phyloP scores from a whole-genome alignment of 208 protist genomes.

The Crithidia brevicula region DNA sequence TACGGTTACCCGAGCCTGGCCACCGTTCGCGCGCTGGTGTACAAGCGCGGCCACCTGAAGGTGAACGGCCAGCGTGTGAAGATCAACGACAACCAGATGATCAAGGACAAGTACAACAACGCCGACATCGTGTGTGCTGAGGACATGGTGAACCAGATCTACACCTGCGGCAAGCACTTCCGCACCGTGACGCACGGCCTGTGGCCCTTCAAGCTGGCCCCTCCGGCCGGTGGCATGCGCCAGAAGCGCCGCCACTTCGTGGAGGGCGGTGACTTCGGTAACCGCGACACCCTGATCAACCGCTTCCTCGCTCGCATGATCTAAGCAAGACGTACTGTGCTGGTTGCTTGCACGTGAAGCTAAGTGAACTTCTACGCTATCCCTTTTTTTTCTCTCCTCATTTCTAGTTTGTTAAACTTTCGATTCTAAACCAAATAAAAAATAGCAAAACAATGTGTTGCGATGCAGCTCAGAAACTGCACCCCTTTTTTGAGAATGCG shows the following conservation, averaged over 20 bases:
- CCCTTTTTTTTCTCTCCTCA: conserved; percentile 9
- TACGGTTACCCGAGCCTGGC: conserved; percentile 99
- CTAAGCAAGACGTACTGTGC: conserved; percentile 54
- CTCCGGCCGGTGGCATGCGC: conserved; percentile 96
- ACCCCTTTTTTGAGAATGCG: neutral
- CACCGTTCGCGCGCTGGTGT: conserved; percentile 97
- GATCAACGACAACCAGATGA: conserved; percentile 96
- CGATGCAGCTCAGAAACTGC: too few species aligned
- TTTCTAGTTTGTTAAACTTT: neutral
- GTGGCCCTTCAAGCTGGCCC: conserved; percentile 99
- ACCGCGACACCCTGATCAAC: conserved; percentile 99
- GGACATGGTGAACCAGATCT: conserved; percentile 99
- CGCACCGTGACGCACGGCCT: conserved; percentile 97
- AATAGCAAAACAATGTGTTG: too few species aligned
- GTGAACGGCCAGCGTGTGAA: conserved; percentile 98
- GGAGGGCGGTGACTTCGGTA: conserved; percentile 99
- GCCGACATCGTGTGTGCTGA: conserved; percentile 98
- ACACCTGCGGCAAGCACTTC: conserved; percentile 99
- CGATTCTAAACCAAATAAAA: neutral
- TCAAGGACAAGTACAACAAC: conserved; percentile 96
- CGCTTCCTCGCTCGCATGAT: conserved; percentile 97
- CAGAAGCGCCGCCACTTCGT: conserved; percentile 98
- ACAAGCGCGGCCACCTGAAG: conserved; percentile 99
- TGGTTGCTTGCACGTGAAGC: too few species aligned
- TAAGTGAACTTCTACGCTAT: conserved; percentile 2